Percentiles rank a stretch among this genome's conserved stretches.
phyloP scores from a whole-genome alignment of 331 rosid genomes.

The Cydonia oblonga region DNA sequence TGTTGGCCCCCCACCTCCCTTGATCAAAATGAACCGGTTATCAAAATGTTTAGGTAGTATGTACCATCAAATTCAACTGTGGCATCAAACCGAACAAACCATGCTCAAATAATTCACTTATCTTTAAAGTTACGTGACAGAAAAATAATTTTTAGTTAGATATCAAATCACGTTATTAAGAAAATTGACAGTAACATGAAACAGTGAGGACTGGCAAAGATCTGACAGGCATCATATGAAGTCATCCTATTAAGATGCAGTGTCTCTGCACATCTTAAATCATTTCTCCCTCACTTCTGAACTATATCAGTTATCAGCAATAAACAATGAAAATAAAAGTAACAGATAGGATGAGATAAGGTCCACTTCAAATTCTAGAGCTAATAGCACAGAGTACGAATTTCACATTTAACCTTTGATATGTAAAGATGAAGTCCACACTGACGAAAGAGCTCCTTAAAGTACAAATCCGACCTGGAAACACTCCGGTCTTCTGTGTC shows the following conservation, averaged over 20 bases:
- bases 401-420: constrained; percentile 42
- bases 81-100: too few species aligned
- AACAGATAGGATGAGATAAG: background rate
- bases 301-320: background rate
- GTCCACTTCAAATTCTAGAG: background rate
- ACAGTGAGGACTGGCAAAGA: background rate
- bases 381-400: background rate
- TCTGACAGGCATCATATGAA: background rate
- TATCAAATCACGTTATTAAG: too few species aligned
- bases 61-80: too few species aligned
- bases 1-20: too few species aligned
- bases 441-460: constrained; percentile 57
- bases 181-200: background rate
- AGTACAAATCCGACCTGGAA: constrained; percentile 74
- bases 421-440: constrained; percentile 69
- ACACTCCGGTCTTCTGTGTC: constrained; percentile 79
- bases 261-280: background rate
- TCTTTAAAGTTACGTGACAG: too few species aligned
- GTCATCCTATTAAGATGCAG: background rate
- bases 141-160: too few species aligned
- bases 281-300: background rate
- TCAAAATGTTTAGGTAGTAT: too few species aligned
- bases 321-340: background rate
- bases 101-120: too few species aligned
- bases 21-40: too few species aligned